Conservation (phyloP, 2,329 filamentous ascomycete species). For the Neobulgaria alba region DNA sequence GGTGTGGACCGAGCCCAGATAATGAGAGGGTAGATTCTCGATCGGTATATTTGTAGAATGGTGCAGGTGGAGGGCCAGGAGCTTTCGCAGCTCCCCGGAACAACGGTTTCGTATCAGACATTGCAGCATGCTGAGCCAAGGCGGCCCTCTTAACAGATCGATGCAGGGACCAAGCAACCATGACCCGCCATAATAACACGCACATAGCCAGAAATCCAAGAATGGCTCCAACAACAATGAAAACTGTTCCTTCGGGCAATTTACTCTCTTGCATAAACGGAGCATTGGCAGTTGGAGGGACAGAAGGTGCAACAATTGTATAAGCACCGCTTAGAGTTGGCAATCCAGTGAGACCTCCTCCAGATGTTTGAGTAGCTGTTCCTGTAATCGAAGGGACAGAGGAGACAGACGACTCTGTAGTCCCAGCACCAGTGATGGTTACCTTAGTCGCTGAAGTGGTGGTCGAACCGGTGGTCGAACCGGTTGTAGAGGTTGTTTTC, state of each 20-base stretch:
- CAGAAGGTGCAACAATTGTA: constrained; percentile 61
- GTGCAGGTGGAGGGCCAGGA: constrained; percentile 43
- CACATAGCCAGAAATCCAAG: constrained; percentile 74
- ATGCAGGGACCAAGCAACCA: constrained; percentile 86
- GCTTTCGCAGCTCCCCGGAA: constrained; percentile 46
- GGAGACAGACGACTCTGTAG: neutral
- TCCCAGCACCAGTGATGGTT: constrained; percentile 14
- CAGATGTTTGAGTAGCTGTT: neutral
- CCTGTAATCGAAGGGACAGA: constrained; percentile 1
- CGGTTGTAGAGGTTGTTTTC: constrained; percentile 3
- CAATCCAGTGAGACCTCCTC: constrained; percentile 26
- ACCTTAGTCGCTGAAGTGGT: constrained; percentile 3
- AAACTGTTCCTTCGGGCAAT: constrained; percentile 86
- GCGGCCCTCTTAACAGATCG: constrained; percentile 82
- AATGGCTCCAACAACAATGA: constrained; percentile 86
- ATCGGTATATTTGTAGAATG: constrained; percentile 58
- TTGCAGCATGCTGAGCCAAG: constrained; percentile 51
- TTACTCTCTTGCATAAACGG: constrained; percentile 86
- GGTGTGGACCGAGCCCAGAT: constrained; percentile 15
- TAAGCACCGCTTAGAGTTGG: constrained; percentile 48
- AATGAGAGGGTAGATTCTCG: constrained; percentile 33
- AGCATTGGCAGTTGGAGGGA: constrained; percentile 76
- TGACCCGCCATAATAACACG: constrained; percentile 79
- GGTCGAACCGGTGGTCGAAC: constrained; percentile 1
- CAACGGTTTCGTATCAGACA: constrained; percentile 60